Percentiles rank a stretch among this genome's conserved stretches.
These are phyloP conservation scores for Eleusine coracana DNA, from an alignment of 176 grass and related monocot genomes.

Conservation along the genomic window DNA sequence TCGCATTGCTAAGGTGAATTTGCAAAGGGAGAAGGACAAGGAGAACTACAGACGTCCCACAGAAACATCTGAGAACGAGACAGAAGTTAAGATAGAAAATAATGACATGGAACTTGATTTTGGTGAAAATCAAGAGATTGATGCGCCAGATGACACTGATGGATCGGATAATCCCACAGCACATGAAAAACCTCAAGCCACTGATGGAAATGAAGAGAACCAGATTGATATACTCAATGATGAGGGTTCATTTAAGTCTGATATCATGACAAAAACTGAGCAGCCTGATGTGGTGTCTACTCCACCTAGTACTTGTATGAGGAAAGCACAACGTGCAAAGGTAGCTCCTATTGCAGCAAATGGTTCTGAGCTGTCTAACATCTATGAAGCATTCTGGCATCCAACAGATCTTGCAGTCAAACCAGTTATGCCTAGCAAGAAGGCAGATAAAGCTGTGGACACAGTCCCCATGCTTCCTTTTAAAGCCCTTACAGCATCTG, in stretches of 20 bases:
- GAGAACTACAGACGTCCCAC: constrained; percentile 83
- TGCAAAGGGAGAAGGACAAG: constrained; percentile 89
- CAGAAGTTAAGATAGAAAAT: constrained; percentile 82
- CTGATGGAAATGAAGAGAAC: constrained; percentile 66
- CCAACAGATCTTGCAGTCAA: constrained; percentile 90
- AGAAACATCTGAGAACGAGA: constrained; percentile 62
- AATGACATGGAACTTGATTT: constrained; percentile 99
- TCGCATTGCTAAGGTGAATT: constrained; percentile 92
- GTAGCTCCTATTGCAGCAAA: constrained; percentile 42
- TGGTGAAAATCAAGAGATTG: constrained; percentile 84
- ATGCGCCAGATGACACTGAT: constrained; percentile 77
- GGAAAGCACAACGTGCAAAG: constrained; percentile 71
- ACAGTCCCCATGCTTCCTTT: constrained; percentile 62
- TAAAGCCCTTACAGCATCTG: constrained; percentile 63
- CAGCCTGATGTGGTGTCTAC: constrained; percentile 58
- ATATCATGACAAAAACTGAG: constrained; percentile 49
- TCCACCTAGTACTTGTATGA: constrained; percentile 62
- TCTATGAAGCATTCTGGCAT: constrained; percentile 86
- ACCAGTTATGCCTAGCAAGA: constrained; percentile 93
- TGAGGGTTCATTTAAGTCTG: constrained; percentile 49
- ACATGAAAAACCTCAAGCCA: constrained; percentile 52
- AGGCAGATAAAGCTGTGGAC: constrained; percentile 74
- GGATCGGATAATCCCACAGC: constrained; percentile 54
- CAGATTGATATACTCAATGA: constrained; percentile 63
- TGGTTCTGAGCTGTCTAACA: constrained; percentile 68